Evolutionary conservation across 345 rosid species (phyloP), one percentile per base, ranked within the genome.

Genomic region (Firmiana major): DNA sequence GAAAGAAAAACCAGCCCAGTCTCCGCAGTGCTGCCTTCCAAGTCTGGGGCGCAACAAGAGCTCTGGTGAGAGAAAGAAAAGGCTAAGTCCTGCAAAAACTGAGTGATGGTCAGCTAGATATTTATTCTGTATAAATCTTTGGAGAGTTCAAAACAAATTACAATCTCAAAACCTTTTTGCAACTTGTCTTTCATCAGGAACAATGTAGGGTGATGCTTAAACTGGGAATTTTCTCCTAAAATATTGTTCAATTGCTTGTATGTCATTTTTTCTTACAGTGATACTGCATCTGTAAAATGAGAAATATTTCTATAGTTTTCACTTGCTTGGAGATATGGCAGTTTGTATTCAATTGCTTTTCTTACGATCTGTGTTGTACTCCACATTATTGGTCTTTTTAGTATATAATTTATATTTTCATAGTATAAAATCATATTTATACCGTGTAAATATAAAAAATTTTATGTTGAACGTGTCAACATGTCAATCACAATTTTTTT

Each of bases 21-120:
- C 85, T 73, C 49, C 80, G 24, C 83, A 68, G 10, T 75, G 90
- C 79, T 89, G 91, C 86, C 71, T 90, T 31, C 90, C 94, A 9
- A 73, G 77, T 67, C 75, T 87, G 76, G 86, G 79, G 62, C 73
- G 87, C 42, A 88, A 84, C 78, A 62, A 81, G 75, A 89, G 89
- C 84, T 83, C 81, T 16, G 55, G 81, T 0, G 91, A 86, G 77
- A 86, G 80, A 58, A 90, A 79, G 82, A 84, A 75, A 79, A 83
- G 79, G 81, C 54, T 79, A 62, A 81, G 84, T 75, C 51, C 84
- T 26, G 31, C 67, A 4, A 22, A 64, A n/a, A 34, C 63, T 3
- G 51, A 60, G 59, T 24, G 66, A 22, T 55, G 11, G 74, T 79
- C 49, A 34, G 6, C 48, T 48, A 36, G 6, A 43, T 19, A 57